Conservation (phyloP, 257 asterid genomes). For the Scutellaria minor region DNA sequence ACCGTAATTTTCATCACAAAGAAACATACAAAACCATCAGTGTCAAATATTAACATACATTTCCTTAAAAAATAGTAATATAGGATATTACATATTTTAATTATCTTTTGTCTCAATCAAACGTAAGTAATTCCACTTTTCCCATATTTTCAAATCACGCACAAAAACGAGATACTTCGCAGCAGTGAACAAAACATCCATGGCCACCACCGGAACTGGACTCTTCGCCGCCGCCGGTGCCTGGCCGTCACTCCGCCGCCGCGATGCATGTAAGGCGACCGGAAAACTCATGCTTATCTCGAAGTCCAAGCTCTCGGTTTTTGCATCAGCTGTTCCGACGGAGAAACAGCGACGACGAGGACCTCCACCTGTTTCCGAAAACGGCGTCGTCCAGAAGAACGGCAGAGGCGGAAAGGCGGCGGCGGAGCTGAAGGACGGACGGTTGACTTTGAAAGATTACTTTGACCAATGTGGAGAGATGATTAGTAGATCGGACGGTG, state of each 20-base stretch:
- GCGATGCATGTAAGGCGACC: slow-evolving; percentile 17
- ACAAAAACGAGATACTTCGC: not conserved
- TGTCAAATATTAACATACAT: no score
- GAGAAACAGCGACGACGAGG: slow-evolving; percentile 10
- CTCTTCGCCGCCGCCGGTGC: slow-evolving; percentile 30
- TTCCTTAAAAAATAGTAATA: no score
- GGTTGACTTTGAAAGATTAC: slow-evolving; percentile 52
- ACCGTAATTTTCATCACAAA: no score
- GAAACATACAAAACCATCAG: no score
- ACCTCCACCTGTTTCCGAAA: slow-evolving; percentile 30
- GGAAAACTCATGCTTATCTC: not conserved
- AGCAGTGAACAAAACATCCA: slow-evolving; percentile 16
- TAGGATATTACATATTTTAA: no score
- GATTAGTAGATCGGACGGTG: slow-evolving; percentile 55
- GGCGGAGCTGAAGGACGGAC: slow-evolving; percentile 27
- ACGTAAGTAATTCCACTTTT: no score
- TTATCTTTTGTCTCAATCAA: no score
- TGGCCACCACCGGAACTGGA: slow-evolving; percentile 44
- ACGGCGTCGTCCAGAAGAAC: slow-evolving; percentile 27
- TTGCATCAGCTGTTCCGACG: slow-evolving; percentile 33
- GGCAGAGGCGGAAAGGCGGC: slow-evolving; percentile 27
- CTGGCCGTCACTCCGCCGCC: slow-evolving; percentile 25
- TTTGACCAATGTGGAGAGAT: slow-evolving; percentile 50
- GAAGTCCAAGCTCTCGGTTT: slow-evolving; percentile 30
- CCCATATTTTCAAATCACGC: not conserved